These are phyloP conservation scores for Pyrenula massariospora DNA, from an alignment of 495 filamentous ascomycete species.

Conservation along the genomic window DNA sequence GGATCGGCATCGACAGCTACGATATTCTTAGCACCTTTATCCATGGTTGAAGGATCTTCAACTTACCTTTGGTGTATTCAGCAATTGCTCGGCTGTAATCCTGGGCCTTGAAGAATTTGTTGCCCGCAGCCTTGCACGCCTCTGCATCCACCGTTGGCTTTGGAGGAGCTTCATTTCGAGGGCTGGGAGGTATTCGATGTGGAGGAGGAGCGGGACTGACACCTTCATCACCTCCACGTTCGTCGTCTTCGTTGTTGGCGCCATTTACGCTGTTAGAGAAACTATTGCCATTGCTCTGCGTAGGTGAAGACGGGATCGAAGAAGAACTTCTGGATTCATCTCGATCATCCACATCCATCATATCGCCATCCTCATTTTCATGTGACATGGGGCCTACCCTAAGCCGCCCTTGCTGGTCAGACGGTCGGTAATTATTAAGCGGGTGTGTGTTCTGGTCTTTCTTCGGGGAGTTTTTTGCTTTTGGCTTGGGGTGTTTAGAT, in stretches of 20 bases:
- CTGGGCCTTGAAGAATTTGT: conserved; percentile 90
- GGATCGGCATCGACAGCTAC: conserved; percentile 74
- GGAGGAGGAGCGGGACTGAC: conserved; percentile 66
- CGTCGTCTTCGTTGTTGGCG: conserved; percentile 35
- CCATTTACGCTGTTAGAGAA: conserved; percentile 39
- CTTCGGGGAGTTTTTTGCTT: background rate
- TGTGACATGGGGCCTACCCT: background rate
- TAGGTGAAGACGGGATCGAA: conserved; percentile 14
- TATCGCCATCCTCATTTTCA: background rate
- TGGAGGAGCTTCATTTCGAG: conserved; percentile 26
- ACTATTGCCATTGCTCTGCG: conserved; percentile 23
- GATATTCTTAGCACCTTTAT: conserved; percentile 4
- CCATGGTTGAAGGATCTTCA: conserved; percentile 6
- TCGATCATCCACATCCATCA: background rate
- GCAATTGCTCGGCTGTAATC: conserved; percentile 77
- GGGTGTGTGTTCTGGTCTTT: background rate
- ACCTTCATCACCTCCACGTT: conserved; percentile 23
- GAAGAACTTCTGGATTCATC: conserved; percentile 3
- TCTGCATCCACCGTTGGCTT: conserved; percentile 61
- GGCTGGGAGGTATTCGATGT: conserved; percentile 55
- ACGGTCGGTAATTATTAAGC: background rate
- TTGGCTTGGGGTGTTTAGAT: background rate
- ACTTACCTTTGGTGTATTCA: conserved; percentile 84
- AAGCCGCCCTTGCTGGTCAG: background rate
- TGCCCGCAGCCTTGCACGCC: conserved; percentile 80